phyloP scores from a whole-genome alignment of 306 rosid species.

The Psophocarpus tetragonolobus region DNA sequence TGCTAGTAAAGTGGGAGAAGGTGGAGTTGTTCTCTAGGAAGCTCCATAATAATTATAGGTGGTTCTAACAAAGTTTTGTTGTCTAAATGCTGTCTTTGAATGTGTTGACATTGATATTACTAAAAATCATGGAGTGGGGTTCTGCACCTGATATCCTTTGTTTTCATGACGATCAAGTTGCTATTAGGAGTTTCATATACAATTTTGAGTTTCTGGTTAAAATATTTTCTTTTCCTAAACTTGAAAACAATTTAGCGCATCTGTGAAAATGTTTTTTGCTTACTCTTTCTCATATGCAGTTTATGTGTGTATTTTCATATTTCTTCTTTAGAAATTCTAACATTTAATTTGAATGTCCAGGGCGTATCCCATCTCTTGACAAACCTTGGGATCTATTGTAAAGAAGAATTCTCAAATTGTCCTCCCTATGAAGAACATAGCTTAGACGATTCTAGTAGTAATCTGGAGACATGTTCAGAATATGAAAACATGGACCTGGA shows the following conservation, averaged over 20 bases:
- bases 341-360: conserved; percentile 55
- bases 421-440: conserved; percentile 62
- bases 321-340: conserved; percentile 23
- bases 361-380: conserved; percentile 83
- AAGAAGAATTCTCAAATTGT: conserved; percentile 68
- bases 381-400: conserved; percentile 72
- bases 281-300: conserved; percentile 22
- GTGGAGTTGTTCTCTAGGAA: conserved; percentile 15
- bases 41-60: neutral
- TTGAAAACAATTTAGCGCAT: neutral
- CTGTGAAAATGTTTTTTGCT: neutral
- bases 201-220: neutral
- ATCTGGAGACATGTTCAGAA: conserved; percentile 70
- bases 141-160: neutral
- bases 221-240: neutral
- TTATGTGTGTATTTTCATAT: neutral
- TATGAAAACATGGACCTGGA: conserved; percentile 95
- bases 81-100: neutral
- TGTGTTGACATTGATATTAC: conserved; percentile 16
- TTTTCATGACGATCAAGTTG: neutral
- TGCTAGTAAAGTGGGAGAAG: neutral
- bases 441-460: conserved; percentile 70
- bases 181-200: neutral
- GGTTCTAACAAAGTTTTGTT: neutral
- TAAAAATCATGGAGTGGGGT: neutral